Percentiles rank a stretch among this genome's conserved stretches.
These are phyloP conservation scores for Baorangia bicolor DNA, from an alignment of 768 basidiomycete species.

Conservation along the genomic window DNA sequence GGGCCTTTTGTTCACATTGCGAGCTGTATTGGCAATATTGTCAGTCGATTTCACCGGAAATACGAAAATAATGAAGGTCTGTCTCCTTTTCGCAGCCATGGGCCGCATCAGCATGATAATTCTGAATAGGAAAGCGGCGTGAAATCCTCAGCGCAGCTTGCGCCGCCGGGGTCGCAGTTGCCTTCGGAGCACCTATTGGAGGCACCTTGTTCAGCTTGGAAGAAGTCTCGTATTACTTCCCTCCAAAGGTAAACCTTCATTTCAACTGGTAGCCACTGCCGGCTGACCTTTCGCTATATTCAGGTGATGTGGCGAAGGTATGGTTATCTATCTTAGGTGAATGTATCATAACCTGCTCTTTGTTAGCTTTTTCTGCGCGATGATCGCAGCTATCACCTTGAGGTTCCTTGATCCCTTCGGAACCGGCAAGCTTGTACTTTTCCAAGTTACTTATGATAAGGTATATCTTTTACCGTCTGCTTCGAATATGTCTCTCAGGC, in stretches of 20 bases:
- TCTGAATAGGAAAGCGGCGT: constrained; percentile 72
- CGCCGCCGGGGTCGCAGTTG: constrained; percentile 96
- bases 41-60: constrained; percentile 80
- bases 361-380: constrained; percentile 93
- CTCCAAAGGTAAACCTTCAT: constrained; percentile 65
- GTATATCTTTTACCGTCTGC: constrained; percentile 33
- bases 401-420: constrained; percentile 94
- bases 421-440: constrained; percentile 90
- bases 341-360: constrained; percentile 9
- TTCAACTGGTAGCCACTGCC: not conserved
- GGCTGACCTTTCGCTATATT: constrained; percentile 1
- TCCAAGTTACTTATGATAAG: constrained; percentile 88
- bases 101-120: not conserved
- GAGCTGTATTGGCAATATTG: constrained; percentile 89
- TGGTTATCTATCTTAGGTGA: constrained; percentile 7
- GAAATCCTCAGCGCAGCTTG: constrained; percentile 95
- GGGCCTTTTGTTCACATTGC: constrained; percentile 91
- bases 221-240: constrained; percentile 96
- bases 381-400: constrained; percentile 95
- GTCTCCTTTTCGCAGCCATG: constrained; percentile 12
- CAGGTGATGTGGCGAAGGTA: constrained; percentile 94
- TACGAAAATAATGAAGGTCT: constrained; percentile 95
- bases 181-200: constrained; percentile 95
- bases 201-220: constrained; percentile 92
- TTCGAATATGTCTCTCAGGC: constrained; percentile 1